Evolutionary conservation across 2,329 filamentous ascomycete genomes (phyloP).

Genomic region (Neopestalotiopsis rosae): DNA sequence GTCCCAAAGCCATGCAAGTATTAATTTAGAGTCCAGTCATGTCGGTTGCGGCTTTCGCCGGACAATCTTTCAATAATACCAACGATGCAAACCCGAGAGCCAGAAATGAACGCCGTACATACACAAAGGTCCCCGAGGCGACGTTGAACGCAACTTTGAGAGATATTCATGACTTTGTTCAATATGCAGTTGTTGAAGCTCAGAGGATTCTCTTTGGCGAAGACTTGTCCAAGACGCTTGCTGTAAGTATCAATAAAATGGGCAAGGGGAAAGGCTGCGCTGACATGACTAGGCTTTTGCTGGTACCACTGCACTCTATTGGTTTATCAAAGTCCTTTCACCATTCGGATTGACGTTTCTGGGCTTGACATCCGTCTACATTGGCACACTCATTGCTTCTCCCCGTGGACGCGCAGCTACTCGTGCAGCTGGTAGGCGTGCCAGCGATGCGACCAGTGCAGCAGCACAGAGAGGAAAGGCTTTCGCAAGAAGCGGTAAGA

Average conservation of each 20-base stretch:
- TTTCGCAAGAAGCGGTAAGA: background rate
- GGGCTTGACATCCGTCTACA: constrained; percentile 9
- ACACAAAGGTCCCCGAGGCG: constrained; percentile 5
- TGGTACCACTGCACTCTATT: background rate
- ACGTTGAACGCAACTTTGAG: constrained; percentile 13
- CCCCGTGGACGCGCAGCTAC: constrained; percentile 5
- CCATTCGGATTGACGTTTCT: constrained; percentile 7
- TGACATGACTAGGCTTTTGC: background rate
- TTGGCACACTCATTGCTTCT: constrained; percentile 3
- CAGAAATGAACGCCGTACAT: background rate
- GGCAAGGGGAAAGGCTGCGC: background rate
- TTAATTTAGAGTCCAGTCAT: background rate
- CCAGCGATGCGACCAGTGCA: constrained; percentile 2
- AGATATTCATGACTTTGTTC: constrained; percentile 14
- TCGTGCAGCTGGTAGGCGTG: constrained; percentile 1
- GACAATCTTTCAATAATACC: background rate
- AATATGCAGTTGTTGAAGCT: constrained; percentile 13
- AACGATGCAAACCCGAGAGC: background rate
- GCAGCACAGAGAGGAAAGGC: constrained; percentile 2
- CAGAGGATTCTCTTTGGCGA: constrained; percentile 15
- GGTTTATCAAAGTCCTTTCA: constrained; percentile 10
- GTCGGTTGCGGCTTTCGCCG: constrained; percentile 7
- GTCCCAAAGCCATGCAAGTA: background rate
- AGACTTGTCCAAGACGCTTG: constrained; percentile 7
- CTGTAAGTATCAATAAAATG: background rate